phyloP scores from a whole-genome alignment of 257 asterid genomes.

The Solanum appendiculatum region DNA sequence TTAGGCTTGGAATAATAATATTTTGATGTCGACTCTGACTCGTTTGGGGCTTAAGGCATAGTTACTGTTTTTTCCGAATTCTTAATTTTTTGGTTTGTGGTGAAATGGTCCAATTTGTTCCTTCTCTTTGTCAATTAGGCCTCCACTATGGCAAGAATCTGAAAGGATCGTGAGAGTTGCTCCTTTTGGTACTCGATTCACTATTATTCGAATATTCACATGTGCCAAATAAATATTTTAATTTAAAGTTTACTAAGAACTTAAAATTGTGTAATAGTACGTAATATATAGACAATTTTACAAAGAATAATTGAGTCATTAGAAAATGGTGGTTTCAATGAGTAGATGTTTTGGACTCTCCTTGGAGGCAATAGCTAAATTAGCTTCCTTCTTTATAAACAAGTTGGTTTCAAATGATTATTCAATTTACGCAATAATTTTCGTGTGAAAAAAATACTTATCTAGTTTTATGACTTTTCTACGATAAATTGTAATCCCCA shows the following conservation, averaged over 20 bases:
- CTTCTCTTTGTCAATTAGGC: constrained; percentile 80
- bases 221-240: constrained; percentile 16
- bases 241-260: neutral
- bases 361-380: too few species aligned
- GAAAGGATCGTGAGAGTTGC: constrained; percentile 75
- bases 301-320: too few species aligned
- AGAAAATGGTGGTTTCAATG: too few species aligned
- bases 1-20: constrained; percentile 18
- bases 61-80: neutral
- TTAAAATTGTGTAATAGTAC: neutral
- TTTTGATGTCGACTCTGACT: neutral
- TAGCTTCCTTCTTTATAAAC: too few species aligned
- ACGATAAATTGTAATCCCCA: too few species aligned
- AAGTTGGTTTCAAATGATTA: too few species aligned
- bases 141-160: constrained; percentile 89
- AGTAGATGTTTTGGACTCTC: too few species aligned
- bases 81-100: neutral
- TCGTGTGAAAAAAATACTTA: too few species aligned
- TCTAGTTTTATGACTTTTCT: too few species aligned
- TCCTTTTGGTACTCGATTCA: constrained; percentile 56
- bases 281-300: neutral
- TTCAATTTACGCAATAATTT: too few species aligned
- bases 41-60: neutral
- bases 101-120: constrained; percentile 65
- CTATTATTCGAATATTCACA: constrained; percentile 61